phyloP scores from a whole-genome alignment of 352 stramenopile species.

The Phytophthora pistaciae region DNA sequence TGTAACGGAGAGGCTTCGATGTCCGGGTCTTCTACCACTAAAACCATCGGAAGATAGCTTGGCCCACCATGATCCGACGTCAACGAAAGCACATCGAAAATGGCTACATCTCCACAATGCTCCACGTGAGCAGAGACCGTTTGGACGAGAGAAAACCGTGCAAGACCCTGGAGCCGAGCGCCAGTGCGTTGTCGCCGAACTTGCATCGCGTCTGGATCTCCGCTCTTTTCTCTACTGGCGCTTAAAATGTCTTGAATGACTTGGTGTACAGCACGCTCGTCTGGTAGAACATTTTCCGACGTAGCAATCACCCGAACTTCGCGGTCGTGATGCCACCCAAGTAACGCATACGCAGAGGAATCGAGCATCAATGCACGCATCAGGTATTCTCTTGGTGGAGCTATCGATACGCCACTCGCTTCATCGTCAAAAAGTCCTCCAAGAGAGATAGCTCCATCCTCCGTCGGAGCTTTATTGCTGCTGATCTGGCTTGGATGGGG shows the following conservation, averaged over 20 bases:
- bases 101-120: conserved; percentile 17
- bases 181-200: conserved; percentile 20
- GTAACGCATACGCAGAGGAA: background rate
- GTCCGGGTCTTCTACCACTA: conserved; percentile 12
- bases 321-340: conserved; percentile 9
- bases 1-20: conserved; percentile 7
- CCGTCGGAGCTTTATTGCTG: conserved; percentile 13
- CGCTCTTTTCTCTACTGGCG: background rate
- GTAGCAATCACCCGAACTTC: conserved; percentile 23
- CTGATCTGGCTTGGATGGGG: conserved; percentile 23
- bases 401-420: background rate
- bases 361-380: conserved; percentile 17
- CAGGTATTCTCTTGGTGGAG: background rate
- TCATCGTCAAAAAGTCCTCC: conserved; percentile 23
- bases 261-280: conserved; percentile 14
- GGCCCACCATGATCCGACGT: background rate
- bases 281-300: background rate
- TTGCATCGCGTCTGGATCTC: background rate
- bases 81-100: conserved; percentile 19
- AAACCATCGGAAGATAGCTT: conserved; percentile 16
- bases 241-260: conserved; percentile 18
- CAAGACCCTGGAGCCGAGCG: conserved; percentile 12
- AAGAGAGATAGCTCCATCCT: conserved; percentile 24
- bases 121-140: conserved; percentile 11
- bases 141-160: conserved; percentile 21